phyloP scores from a whole-genome alignment of 106 monocot genomes.

The Platanthera zijinensis region DNA sequence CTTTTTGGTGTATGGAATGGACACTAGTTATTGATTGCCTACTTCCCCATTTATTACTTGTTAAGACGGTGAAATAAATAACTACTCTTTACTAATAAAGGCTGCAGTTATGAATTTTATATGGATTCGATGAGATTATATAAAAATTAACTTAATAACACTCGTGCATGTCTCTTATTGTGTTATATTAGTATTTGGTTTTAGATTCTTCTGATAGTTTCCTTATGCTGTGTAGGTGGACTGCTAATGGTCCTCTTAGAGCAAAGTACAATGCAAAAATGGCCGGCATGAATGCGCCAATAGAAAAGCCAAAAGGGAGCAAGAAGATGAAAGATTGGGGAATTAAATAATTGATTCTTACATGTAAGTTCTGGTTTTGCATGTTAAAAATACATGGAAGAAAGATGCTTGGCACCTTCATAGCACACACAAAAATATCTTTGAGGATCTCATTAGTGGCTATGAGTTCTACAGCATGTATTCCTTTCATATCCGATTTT shows the following conservation, averaged over 20 bases:
- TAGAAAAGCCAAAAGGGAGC: slow-evolving; percentile 75
- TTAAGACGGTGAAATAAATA: background rate
- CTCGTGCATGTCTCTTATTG: background rate
- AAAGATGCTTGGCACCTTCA: background rate
- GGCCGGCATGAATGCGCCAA: slow-evolving; percentile 61
- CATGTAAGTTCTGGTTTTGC: background rate
- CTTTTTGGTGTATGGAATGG: background rate
- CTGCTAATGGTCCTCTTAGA: slow-evolving; percentile 67
- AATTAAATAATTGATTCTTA: slow-evolving; percentile 10
- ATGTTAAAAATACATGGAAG: background rate
- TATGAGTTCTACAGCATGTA: background rate
- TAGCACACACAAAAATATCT: background rate
- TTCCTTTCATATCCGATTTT: background rate
- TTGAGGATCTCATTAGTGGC: background rate
- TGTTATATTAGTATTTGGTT: background rate
- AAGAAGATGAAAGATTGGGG: slow-evolving; percentile 77
- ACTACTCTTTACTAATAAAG: background rate
- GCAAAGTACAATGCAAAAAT: slow-evolving; percentile 64
- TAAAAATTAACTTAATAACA: background rate
- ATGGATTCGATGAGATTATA: background rate
- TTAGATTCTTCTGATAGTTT: slow-evolving; percentile 3
- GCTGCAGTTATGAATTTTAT: background rate
- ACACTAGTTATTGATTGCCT: background rate
- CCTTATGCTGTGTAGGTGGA: slow-evolving; percentile 55
- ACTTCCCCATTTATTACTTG: background rate